Evolutionary conservation across 768 basidiomycete genomes (phyloP), one percentile per base, ranked within the genome.

Genomic region (Suillus bovinus): DNA sequence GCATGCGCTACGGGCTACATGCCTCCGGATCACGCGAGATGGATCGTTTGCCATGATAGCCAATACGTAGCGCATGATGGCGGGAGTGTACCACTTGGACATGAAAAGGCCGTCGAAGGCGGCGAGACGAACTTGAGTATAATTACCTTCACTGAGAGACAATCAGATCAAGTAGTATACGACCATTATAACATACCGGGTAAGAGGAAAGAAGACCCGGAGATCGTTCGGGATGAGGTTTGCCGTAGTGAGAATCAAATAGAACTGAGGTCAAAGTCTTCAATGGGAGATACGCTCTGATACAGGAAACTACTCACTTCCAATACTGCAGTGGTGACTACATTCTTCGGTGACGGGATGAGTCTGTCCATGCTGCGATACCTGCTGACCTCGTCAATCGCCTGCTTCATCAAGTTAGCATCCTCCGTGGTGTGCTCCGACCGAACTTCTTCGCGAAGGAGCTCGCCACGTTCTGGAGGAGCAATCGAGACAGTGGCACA

Each of bases 61-160:
- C 55, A 96, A 82, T 65, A 98, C 81, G 70, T 98, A 98, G 16
- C 86, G 86, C 85, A 93, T 91, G 68, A 96, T 87, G 69, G 86
- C 84, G 39, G 88, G 87, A 2, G 88, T 82, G 72, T 93, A 89
- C 94, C 94, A 90, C 76, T 94, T 89, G 61, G 90, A 90, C 72
- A 94, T 77, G 81, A 96, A 89, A 11, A 99, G 82, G 38, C 93
- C 92, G 74, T 99, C 97, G 68, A 99, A 97, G 4, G 97, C 96
- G 5, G 92, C 88, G 50, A 94, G 84, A 52, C 97, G 89, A 50
- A 99, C 92, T 71, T 93, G 90, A 3, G 89, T 89, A 68, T 90
- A 94, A 71, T 98, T 97, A 44, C 96, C 97, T 76, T 97, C 94
- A 29, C 96, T 96, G 66, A 31, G 63, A 60, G 41, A 20, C 50